Evolutionary conservation across 148 eudicot genomes (phyloP), one percentile per base, ranked within the genome.

Genomic region (Heliosperma pusillum): DNA sequence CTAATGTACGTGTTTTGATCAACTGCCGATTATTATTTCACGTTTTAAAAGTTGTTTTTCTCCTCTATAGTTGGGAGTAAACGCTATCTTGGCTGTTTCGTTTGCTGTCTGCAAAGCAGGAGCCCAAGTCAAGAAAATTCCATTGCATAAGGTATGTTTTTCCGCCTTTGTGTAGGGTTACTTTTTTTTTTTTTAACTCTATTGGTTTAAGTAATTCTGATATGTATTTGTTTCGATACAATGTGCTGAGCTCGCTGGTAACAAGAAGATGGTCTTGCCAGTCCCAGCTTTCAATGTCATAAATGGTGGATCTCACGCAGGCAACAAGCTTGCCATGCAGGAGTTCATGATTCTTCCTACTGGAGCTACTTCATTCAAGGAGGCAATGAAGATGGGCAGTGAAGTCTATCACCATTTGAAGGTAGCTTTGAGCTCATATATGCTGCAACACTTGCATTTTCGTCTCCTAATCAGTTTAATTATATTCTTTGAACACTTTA

Each of bases 21-120:
- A 42, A 44, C 60, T 60, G 20, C 12, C 5, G 5, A 11, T 63
- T 57, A 4, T 30, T 21, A 26, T 50, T 24, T 26, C 25, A 13
- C 44, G 6, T 33, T 5, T 22, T 2, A 19, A 9, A 22, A 8
- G 12, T 0, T 47, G 4, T 33, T 74, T 64, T 70, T 65, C 29
- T 53, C 22, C 72, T 53, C 76, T 75, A 57, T 87, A 94, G 98
- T 89, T 94, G 78, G 98, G 98, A 73, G 98, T 97, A 64, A 94
- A 94, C 80, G 96, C 98, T 65, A 95, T 95, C 24, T 80, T 95
- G 77, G 98, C 98, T 22, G 98, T 92, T 73, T 93, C 98, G 61
- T 97, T 93, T 80, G 98, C 98, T 15, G 86, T 93, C 58, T 93
- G 98, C 82, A 93, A 93, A 85, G 98, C 97, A 73, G 98, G 97